These are phyloP conservation scores for Chamaenerion angustifolium DNA, from an alignment of 345 rosid species.

Conservation along the genomic window DNA sequence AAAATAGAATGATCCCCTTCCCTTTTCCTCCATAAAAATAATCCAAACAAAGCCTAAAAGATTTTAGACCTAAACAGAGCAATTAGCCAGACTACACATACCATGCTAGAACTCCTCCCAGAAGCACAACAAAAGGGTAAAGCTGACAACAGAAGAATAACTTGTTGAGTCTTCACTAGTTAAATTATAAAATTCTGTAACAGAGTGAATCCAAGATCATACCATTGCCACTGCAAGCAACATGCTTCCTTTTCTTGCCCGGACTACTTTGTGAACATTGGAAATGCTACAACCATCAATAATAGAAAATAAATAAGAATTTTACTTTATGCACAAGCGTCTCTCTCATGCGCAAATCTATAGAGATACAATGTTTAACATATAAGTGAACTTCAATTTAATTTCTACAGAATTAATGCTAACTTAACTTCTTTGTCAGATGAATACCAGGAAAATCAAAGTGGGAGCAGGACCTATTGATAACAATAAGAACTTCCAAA, in stretches of 20 bases:
- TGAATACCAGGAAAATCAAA: no score
- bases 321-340: not conserved
- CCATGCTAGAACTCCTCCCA: slow-evolving; percentile 84
- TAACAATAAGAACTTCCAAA: no score
- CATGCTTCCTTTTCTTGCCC: slow-evolving; percentile 86
- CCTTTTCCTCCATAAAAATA: not conserved
- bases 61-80: not conserved
- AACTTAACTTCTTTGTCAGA: no score
- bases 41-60: not conserved
- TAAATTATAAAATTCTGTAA: not conserved
- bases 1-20: no score
- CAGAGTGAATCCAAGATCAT: not conserved
- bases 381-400: not conserved
- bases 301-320: not conserved
- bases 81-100: slow-evolving; percentile 14
- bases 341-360: not conserved
- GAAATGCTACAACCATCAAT: slow-evolving; percentile 30
- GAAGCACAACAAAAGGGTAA: slow-evolving; percentile 55
- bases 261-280: slow-evolving; percentile 70
- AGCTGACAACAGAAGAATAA: slow-evolving; percentile 31
- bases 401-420: no score
- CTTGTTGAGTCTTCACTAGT: no score
- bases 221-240: slow-evolving; percentile 88
- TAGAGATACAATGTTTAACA: not conserved
- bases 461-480: no score